Evolutionary conservation across 192 early-diverging fungal genomes (phyloP).

Genomic region (Coemansia sp.): DNA sequence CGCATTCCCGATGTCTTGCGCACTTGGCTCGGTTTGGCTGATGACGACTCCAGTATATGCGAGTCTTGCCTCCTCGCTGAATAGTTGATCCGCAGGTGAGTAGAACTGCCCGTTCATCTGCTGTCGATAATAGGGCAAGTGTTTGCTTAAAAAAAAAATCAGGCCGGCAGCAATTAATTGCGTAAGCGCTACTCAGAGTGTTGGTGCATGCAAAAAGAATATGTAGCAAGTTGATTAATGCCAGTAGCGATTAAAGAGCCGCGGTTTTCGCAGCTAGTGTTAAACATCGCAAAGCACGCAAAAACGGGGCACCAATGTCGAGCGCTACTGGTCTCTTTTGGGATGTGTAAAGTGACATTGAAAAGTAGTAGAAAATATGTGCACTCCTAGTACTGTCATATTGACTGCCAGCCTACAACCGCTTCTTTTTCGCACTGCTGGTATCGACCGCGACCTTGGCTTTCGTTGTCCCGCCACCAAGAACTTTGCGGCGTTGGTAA

Average conservation of each 20-base stretch:
- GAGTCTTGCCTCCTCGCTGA: constrained; percentile 15
- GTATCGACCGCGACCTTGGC: neutral
- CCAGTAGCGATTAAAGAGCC: neutral
- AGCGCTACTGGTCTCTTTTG: neutral
- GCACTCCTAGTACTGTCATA: neutral
- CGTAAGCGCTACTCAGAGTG: neutral
- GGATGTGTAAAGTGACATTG: neutral
- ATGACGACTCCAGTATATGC: neutral
- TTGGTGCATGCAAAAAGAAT: neutral
- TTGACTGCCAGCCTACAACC: constrained; percentile 1
- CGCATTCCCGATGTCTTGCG: neutral
- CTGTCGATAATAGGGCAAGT: neutral
- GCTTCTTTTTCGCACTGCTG: constrained; percentile 29
- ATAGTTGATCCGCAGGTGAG: constrained; percentile 38
- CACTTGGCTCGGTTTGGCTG: neutral
- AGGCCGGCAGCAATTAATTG: neutral
- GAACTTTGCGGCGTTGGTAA: constrained; percentile 76
- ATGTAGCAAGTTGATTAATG: neutral
- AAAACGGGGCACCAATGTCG: neutral
- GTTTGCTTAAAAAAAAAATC: neutral
- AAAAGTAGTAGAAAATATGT: neutral
- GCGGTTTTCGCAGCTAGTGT: neutral
- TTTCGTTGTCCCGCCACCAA: constrained; percentile 46
- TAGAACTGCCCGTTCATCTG: constrained; percentile 10
- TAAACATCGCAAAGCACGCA: neutral